Base-by-base conservation (phyloP, 169 alveolate genomes). In the Cryptosporidium tyzzeri region DNA sequence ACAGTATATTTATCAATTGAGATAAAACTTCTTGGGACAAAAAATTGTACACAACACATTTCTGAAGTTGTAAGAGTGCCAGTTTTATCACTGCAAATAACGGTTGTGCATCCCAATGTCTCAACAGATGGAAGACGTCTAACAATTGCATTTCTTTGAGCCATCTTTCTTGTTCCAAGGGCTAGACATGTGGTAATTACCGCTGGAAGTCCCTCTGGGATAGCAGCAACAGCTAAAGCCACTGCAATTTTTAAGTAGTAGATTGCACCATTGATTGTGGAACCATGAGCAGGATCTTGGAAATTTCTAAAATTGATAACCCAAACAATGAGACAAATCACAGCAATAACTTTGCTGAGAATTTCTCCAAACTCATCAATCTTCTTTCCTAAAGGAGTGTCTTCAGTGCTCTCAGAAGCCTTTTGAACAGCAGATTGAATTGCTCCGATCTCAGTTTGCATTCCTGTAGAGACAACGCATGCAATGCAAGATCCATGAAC, bases 151-250 rank as follows among this genome's bases (percentile, higher is more conserved):
- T 97, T 97, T 71, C 97, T 95, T 84, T 96, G 95, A 14, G 99
- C 99, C 99, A 98, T 97, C 84, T 97, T 96, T 55, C 99, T 73
- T 14, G 99, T 96, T 48, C 99, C 99, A 69, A 98, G 94, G 44
- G 99, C 99, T 44, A 98, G 91, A 89, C 99, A 97, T 6, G 99
- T 98, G 0, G 99, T 98, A 71, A 98, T 98, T 45, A 98, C 99
- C 1, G 99, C 99, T 14, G 99, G 99, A 45, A 98, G 95, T 10
- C 99, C 99, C 94, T 98, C 99, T 5, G 99, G 99, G 48, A 98
- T 98, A 31, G 99, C 99, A 41, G 99, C 99, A 35, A 98, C 99
- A 12, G 99, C 99, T 37, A 98, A 93, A 3, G 99, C 99, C 33
- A 98, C 98, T 5, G 99, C 99, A 21, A 98, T 97, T 92, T 98